Evolutionary conservation across 164 flowering plant species (phyloP).

Genomic region (Cinnamomum chago): DNA sequence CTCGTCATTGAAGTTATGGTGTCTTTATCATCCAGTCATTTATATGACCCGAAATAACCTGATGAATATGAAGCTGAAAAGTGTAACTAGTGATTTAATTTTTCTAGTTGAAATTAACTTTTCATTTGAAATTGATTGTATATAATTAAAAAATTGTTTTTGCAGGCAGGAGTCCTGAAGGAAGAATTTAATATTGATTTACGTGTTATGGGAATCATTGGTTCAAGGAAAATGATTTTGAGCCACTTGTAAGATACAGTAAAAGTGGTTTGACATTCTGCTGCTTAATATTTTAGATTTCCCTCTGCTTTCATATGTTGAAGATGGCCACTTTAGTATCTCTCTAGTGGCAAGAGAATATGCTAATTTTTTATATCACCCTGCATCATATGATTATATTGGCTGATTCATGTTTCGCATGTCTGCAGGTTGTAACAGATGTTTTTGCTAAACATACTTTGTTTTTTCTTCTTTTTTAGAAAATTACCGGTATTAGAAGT

Average conservation of each 20-base stretch:
- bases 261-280: neutral
- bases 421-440: too few relatives aligned
- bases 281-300: neutral
- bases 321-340: neutral
- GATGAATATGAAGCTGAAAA: neutral
- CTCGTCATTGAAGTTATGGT: neutral
- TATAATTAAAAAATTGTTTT: neutral
- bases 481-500: too few relatives aligned
- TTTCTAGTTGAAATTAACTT: neutral
- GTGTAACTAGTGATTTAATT: neutral
- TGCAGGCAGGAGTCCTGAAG: constrained; percentile 81
- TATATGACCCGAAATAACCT: neutral
- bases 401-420: too few relatives aligned
- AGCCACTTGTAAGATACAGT: constrained; percentile 62
- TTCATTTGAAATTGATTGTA: neutral
- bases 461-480: too few relatives aligned
- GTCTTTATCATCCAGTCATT: neutral
- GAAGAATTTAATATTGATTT: constrained; percentile 90
- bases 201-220: constrained; percentile 93
- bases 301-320: neutral
- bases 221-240: constrained; percentile 74
- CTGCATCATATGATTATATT: too few relatives aligned
- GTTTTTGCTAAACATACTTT: too few relatives aligned
- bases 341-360: too few relatives aligned
- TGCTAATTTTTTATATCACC: too few relatives aligned